phyloP scores from a whole-genome alignment of 164 flowering plant species.

The Macadamia integrifolia region DNA sequence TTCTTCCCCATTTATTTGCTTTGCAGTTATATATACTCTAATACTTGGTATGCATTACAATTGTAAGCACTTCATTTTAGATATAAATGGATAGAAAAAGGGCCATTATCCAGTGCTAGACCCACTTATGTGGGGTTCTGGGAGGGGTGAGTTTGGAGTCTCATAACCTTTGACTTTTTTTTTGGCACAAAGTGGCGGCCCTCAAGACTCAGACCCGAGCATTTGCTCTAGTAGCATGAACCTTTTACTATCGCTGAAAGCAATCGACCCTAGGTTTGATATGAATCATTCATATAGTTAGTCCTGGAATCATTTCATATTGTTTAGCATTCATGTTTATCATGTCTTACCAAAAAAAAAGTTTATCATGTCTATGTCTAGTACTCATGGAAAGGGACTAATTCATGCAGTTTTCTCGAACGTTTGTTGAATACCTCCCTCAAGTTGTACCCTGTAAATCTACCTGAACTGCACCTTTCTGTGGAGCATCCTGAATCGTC shows the following conservation, averaged over 20 bases:
- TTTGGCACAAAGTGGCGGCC: too few relatives aligned
- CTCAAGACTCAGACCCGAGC: too few relatives aligned
- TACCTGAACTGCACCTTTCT: slow-evolving; percentile 53
- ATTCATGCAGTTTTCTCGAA: slow-evolving; percentile 58
- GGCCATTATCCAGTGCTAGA: too few relatives aligned
- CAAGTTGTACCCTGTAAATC: slow-evolving; percentile 30
- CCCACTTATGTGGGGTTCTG: too few relatives aligned
- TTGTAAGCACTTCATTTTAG: background rate
- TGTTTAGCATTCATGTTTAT: background rate
- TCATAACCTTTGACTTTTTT: too few relatives aligned
- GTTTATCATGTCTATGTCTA: slow-evolving; percentile 2
- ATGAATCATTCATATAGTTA: background rate
- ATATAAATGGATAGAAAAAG: too few relatives aligned
- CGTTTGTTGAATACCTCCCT: slow-evolving; percentile 51
- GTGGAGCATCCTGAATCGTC: slow-evolving; percentile 28
- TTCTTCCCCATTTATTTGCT: background rate
- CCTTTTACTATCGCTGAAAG: too few relatives aligned
- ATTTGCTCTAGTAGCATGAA: too few relatives aligned
- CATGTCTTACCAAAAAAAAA: too few relatives aligned
- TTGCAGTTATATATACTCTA: background rate
- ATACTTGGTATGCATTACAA: background rate
- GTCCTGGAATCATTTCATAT: background rate
- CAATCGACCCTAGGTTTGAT: background rate
- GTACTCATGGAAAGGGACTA: slow-evolving; percentile 8
- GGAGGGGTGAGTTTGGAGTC: too few relatives aligned